Conservation (phyloP, 192 early-diverging fungal species). For the Coemansia sp. region DNA sequence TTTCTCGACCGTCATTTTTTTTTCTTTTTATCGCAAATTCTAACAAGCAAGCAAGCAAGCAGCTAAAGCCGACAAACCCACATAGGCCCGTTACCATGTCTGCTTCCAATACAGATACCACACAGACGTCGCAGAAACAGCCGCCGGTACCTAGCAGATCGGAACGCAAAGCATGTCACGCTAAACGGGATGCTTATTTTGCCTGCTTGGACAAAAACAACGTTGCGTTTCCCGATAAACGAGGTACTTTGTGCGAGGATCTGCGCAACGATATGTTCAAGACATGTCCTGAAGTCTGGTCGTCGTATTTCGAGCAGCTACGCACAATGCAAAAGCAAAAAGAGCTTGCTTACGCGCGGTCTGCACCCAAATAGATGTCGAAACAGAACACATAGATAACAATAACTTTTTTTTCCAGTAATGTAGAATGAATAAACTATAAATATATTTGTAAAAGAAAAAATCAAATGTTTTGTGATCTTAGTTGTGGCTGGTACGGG, state of each 20-base stretch:
- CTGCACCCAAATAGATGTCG: not conserved
- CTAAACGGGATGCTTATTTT: constrained; percentile 76
- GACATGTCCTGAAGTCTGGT: constrained; percentile 41
- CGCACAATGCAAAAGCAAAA: constrained; percentile 29
- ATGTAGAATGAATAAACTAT: too few species aligned
- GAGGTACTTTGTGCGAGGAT: constrained; percentile 46
- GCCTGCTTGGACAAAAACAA: constrained; percentile 69
- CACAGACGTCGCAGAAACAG: not conserved
- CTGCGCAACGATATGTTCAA: constrained; percentile 43
- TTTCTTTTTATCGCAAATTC: not conserved
- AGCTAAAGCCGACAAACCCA: not conserved
- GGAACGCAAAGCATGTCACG: constrained; percentile 76
- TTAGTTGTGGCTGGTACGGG: constrained; percentile 47
- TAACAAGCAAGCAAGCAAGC: not conserved
- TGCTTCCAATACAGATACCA: constrained; percentile 2
- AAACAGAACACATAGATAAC: not conserved
- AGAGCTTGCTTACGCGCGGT: constrained; percentile 8
- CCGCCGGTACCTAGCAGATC: constrained; percentile 58
- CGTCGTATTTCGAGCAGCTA: constrained; percentile 42
- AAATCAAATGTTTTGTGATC: not conserved
- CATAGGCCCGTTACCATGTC: not conserved
- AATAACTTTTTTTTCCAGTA: not conserved
- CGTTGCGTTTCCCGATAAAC: constrained; percentile 59
- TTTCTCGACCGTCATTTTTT: too few species aligned
- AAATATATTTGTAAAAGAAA: not conserved